phyloP scores from a whole-genome alignment of 306 rosid genomes.

The Cucurbita argyrosperma region DNA sequence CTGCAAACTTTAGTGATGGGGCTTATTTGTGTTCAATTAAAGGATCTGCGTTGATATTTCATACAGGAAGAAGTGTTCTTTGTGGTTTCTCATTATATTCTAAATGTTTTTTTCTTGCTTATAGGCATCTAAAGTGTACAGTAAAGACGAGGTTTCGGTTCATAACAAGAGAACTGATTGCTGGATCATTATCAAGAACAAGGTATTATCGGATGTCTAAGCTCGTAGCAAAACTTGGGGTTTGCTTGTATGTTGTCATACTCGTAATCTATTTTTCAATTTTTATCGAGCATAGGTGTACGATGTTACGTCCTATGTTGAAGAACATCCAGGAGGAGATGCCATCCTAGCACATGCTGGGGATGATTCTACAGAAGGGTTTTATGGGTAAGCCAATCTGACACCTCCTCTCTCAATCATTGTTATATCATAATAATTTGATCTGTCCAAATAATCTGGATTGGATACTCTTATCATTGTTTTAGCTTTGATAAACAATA shows the following conservation, averaged over 20 bases:
- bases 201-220: slow-evolving; percentile 23
- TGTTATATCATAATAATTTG: not conserved
- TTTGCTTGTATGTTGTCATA: not conserved
- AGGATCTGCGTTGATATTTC: not conserved
- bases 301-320: slow-evolving; percentile 82
- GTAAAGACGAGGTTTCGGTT: slow-evolving; percentile 44
- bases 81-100: not conserved
- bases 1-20: not conserved
- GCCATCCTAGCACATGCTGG: slow-evolving; percentile 89
- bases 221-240: not conserved
- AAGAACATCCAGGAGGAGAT: slow-evolving; percentile 98
- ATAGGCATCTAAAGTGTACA: slow-evolving; percentile 45
- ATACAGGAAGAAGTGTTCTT: not conserved
- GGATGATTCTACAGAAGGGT: slow-evolving; percentile 76
- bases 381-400: slow-evolving; percentile 37
- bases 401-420: not conserved
- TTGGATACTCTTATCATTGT: not conserved
- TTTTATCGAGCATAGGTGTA: slow-evolving; percentile 34
- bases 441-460: not conserved
- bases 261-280: not conserved
- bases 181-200: slow-evolving; percentile 88
- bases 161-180: slow-evolving; percentile 82
- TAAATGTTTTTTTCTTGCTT: slow-evolving; percentile 11
- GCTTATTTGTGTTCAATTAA: not conserved
- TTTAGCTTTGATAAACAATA: not conserved